Conservation (phyloP, 768 basidiomycete species). For the Rhodotorula taiwanensis region DNA sequence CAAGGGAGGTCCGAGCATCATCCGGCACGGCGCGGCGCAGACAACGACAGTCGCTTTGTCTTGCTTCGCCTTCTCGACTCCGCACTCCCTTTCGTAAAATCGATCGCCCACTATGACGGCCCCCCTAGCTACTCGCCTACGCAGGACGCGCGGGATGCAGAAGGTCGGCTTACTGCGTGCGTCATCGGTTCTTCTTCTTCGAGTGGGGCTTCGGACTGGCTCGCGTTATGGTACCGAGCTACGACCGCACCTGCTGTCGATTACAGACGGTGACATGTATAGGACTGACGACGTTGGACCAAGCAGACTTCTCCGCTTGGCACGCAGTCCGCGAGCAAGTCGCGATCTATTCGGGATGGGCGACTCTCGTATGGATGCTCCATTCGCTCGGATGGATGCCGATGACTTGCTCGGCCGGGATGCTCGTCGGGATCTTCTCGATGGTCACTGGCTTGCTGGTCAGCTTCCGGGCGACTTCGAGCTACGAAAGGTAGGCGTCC, state of each 20-base stretch:
- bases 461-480: conserved; percentile 1
- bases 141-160: conserved; percentile 2
- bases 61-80: too few relatives aligned
- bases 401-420: background rate
- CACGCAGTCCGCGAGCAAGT: background rate
- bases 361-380: background rate
- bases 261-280: too few relatives aligned
- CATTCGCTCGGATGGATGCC: background rate
- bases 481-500: conserved; percentile 19
- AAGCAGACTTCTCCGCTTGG: conserved; percentile 24
- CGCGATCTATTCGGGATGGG: conserved; percentile 10
- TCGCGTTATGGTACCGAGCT: too few relatives aligned
- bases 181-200: background rate
- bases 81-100: too few relatives aligned
- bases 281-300: background rate
- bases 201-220: too few relatives aligned
- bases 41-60: too few relatives aligned
- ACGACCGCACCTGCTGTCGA: too few relatives aligned
- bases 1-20: too few relatives aligned
- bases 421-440: conserved; percentile 15
- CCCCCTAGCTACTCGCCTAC: background rate
- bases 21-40: too few relatives aligned
- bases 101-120: background rate
- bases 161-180: conserved; percentile 20
- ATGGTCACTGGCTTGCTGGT: conserved; percentile 12